Percentiles rank a stretch among this genome's conserved stretches.
These are phyloP conservation scores for Cyclocybe cylindracea DNA, from an alignment of 768 basidiomycete genomes.

Conservation along the genomic window DNA sequence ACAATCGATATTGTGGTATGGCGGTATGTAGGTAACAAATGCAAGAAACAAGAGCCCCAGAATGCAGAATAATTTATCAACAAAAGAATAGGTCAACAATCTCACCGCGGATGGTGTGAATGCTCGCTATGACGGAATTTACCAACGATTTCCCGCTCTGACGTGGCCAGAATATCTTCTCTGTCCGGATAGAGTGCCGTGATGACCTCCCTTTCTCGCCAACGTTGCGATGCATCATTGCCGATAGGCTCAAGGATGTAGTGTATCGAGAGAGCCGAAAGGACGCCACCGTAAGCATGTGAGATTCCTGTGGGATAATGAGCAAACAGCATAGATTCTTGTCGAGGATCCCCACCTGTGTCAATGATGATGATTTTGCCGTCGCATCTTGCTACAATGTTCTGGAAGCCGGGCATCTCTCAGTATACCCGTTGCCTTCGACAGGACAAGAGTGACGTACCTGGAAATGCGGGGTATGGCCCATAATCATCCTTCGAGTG, in stretches of 20 bases:
- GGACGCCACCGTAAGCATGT: constrained; percentile 90
- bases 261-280: constrained; percentile 86
- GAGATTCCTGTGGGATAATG: constrained; percentile 69
- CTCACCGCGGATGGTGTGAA: no score
- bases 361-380: constrained; percentile 97
- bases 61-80: no score
- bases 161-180: constrained; percentile 50
- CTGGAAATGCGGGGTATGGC: constrained; percentile 91
- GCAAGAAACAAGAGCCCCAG: no score
- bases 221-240: constrained; percentile 37
- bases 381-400: constrained; percentile 82
- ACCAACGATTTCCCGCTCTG: constrained; percentile 47
- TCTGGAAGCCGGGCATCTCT: constrained; percentile 33
- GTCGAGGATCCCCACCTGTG: constrained; percentile 54
- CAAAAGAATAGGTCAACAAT: background rate
- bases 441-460: constrained; percentile 32
- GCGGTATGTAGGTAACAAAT: no score
- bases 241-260: constrained; percentile 75
- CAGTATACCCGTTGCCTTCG: background rate
- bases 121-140: constrained; percentile 28
- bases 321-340: background rate
- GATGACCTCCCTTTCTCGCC: constrained; percentile 66
- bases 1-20: no score
- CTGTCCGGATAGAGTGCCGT: constrained; percentile 62
- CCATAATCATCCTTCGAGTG: constrained; percentile 90